Percentiles rank a stretch among this genome's conserved stretches.
Conservation (phyloP, 176 grass and related monocot genomes). For the Hordeum marinum region DNA sequence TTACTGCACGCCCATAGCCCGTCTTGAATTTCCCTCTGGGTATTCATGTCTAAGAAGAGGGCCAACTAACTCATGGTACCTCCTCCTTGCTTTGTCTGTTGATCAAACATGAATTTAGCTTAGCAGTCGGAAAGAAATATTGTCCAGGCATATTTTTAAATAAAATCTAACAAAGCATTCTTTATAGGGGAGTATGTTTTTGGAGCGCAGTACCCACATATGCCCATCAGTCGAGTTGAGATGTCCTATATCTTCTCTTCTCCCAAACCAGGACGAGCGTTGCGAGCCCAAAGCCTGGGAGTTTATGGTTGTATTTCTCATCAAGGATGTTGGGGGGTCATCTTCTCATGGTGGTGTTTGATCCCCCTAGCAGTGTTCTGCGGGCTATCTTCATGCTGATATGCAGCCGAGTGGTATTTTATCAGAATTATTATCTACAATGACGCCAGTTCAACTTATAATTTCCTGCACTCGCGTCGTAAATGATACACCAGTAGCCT, state of each 20-base stretch:
- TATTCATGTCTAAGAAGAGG: constrained; percentile 63
- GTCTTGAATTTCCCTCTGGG: constrained; percentile 53
- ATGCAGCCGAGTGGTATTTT: constrained; percentile 63
- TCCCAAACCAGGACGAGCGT: constrained; percentile 50
- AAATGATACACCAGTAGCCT: constrained; percentile 64
- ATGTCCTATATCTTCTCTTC: constrained; percentile 23
- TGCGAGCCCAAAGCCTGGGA: constrained; percentile 82
- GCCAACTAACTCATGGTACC: constrained; percentile 55
- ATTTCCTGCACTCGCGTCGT: constrained; percentile 41
- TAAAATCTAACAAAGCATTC: background rate
- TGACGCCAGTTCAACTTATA: background rate
- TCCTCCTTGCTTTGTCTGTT: constrained; percentile 48
- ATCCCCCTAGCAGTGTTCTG: constrained; percentile 71
- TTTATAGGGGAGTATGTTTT: constrained; percentile 38
- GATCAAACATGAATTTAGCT: constrained; percentile 25
- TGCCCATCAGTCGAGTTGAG: constrained; percentile 73
- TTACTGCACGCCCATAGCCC: constrained; percentile 66
- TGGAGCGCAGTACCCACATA: constrained; percentile 78
- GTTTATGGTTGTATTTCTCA: constrained; percentile 62
- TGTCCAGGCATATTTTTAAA: background rate
- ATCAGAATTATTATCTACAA: constrained; percentile 46
- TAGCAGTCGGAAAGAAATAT: constrained; percentile 22
- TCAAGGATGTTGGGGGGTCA: constrained; percentile 74
- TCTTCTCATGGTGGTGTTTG: constrained; percentile 77
- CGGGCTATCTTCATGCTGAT: constrained; percentile 82